A percentile compares a stretch with the other conserved stretches of the same genome.
These are phyloP conservation scores for Stellera chamaejasme DNA, from an alignment of 345 rosid species.

Conservation along the genomic window DNA sequence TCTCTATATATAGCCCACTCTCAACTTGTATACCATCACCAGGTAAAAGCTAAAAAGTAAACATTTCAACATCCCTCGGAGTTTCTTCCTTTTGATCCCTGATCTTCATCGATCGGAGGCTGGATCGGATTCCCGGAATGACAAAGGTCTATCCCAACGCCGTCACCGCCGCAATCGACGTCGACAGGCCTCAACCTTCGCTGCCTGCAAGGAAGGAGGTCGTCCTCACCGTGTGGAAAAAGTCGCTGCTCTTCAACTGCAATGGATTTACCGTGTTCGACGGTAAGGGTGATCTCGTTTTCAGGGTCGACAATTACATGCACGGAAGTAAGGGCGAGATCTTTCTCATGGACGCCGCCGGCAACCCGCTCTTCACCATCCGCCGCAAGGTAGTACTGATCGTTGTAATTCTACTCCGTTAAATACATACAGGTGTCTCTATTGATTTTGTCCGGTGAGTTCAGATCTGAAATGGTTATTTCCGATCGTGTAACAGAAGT, in stretches of 20 bases:
- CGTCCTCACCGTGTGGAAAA: conserved; percentile 84
- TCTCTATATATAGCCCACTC: not conserved
- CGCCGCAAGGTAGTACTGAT: conserved; percentile 68
- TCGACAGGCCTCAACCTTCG: conserved; percentile 1
- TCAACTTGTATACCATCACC: not conserved
- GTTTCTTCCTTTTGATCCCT: not conserved
- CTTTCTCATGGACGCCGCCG: conserved; percentile 87
- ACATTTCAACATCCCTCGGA: too few relatives aligned
- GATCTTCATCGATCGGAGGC: not conserved
- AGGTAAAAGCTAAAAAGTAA: not conserved
- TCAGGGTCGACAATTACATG: conserved; percentile 84
- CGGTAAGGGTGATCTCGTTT: conserved; percentile 60
- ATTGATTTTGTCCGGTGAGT: not conserved
- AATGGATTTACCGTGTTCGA: conserved; percentile 90
- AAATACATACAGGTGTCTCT: too few relatives aligned
- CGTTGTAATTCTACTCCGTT: not conserved
- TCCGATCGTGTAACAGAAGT: conserved; percentile 28
- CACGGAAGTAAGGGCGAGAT: conserved; percentile 43
- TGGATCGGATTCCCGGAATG: conserved; percentile 34
- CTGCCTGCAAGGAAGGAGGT: conserved; percentile 13
- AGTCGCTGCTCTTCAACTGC: conserved; percentile 88
- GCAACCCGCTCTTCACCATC: conserved; percentile 82
- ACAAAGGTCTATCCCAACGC: conserved; percentile 67
- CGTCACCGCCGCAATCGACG: conserved; percentile 5
- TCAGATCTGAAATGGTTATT: not conserved